Evolutionary conservation across 1,139 yeast species (phyloP), one percentile per base, ranked within the genome.

Genomic region (Candida tunisiensis): DNA sequence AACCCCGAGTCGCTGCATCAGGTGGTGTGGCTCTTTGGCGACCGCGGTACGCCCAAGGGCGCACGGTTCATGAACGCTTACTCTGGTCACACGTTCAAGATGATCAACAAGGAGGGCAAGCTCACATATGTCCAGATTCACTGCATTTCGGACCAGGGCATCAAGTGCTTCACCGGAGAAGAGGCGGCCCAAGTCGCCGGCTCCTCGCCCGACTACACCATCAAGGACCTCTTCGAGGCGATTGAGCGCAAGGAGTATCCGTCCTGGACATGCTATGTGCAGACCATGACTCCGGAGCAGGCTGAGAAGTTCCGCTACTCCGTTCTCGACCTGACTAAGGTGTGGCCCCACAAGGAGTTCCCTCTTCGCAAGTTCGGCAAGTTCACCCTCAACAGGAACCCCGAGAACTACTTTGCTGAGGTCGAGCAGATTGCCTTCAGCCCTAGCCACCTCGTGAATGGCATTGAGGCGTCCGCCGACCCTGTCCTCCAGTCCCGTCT

Each of bases 401-500:
- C 83, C 38, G 57, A 68, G 51, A 75, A 75, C 55, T 75, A 74
- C 58, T 74, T 74, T 55, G 82, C 82, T 40, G 85, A 75, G 50
- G 72, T 74, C 43, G 88, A 75, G 55, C 85, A 74, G 55, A 74
- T 75, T 37, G 85, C 85, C 9, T 75, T 78, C 56, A 63, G 83
- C 26, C 93, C 93, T 34, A 66, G 83, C 23, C 82, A 79, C 55
- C 69, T 83, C 21, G 80, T 79, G 32, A 92, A 92, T 31, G 79
- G 75, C 42, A 70, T 74, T 65, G 82, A 75, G 53, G 68, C 93
- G 28, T 71, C 83, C 26, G 83, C 83, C 40, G 93, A 79, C 50
- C 91, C 92, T 27, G 92, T 79, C 27, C 62, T 79, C 51, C 93
- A 79, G 58, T 69, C 83, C 12, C 70, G 93, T 55, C 60, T 79